A percentile compares a stretch with the other conserved stretches of the same genome.
These are phyloP conservation scores for Cystobasidium slooffiae DNA, from an alignment of 1,284 basidiomycete genomes.

Conservation along the genomic window DNA sequence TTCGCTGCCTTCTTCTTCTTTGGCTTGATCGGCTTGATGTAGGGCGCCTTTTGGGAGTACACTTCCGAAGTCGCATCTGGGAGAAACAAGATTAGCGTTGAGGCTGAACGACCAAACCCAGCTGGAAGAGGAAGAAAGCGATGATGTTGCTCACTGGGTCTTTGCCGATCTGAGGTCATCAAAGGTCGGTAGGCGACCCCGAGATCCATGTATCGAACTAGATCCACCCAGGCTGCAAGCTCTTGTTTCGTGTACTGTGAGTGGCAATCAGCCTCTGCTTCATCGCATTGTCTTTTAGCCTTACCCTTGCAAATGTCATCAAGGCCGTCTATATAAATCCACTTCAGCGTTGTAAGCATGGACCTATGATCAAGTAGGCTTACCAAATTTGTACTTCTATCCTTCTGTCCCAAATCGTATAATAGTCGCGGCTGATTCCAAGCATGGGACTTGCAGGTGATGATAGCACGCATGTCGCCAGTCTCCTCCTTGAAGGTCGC, in stretches of 20 bases:
- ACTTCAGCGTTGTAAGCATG: background rate
- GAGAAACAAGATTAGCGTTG: no score
- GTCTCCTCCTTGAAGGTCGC: slow-evolving; percentile 81
- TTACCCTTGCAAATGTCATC: slow-evolving; percentile 26
- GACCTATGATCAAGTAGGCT: background rate
- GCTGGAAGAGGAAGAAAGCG: no score
- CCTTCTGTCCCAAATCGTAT: slow-evolving; percentile 32
- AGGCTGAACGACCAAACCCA: no score
- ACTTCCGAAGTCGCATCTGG: slow-evolving; percentile 2
- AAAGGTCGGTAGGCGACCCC: no score
- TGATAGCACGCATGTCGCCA: slow-evolving; percentile 30
- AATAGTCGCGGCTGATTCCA: slow-evolving; percentile 17
- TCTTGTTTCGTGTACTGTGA: no score
- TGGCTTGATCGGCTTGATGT: slow-evolving; percentile 6
- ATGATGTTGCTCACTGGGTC: no score
- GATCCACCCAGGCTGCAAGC: no score
- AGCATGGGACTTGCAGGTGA: slow-evolving; percentile 27
- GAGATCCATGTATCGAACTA: no score
- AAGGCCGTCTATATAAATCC: slow-evolving; percentile 11
- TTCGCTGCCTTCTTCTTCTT: slow-evolving; percentile 15
- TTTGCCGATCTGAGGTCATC: no score
- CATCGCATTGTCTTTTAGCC: background rate
- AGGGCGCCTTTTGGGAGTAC: slow-evolving; percentile 10
- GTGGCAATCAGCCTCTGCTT: no score
- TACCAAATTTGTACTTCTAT: slow-evolving; percentile 23